Conservation (phyloP, 1,284 basidiomycete genomes). For the Coniferiporia sulphurascens region DNA sequence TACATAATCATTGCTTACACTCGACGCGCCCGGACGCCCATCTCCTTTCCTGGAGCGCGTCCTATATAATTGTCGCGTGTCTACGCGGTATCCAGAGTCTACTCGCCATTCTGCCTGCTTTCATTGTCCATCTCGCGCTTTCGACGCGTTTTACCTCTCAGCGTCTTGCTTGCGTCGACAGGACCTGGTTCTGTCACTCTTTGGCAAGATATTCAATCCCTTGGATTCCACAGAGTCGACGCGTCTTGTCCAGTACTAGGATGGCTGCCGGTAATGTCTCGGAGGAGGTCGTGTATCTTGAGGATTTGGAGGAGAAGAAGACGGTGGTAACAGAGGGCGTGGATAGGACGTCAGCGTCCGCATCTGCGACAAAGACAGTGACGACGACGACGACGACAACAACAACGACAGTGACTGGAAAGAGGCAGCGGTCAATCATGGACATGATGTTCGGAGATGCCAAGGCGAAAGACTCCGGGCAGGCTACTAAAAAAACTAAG, state of each 20-base stretch:
- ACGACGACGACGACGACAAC: conserved; percentile 21
- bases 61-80: no score
- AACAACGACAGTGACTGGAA: conserved; percentile 31
- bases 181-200: background rate
- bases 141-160: background rate
- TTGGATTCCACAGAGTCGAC: background rate
- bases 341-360: conserved; percentile 10
- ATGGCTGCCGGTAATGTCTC: background rate
- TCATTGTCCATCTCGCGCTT: background rate
- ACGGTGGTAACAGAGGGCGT: conserved; percentile 17
- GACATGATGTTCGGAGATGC: conserved; percentile 53
- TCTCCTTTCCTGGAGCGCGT: background rate
- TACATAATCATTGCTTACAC: background rate
- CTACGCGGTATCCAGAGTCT: background rate
- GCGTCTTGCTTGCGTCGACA: background rate
- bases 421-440: conserved; percentile 59
- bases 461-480: conserved; percentile 29
- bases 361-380: background rate
- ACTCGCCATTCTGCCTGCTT: background rate
- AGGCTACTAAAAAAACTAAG: conserved; percentile 40
- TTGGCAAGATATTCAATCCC: background rate
- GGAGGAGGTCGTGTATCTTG: conserved; percentile 41
- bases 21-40: background rate
- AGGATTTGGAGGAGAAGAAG: conserved; percentile 44
- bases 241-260: conserved; percentile 3